Percentiles rank a stretch among this genome's conserved stretches.
Conservation (phyloP, 129 eudicot species). For the Chrysanthemum makinoi region DNA sequence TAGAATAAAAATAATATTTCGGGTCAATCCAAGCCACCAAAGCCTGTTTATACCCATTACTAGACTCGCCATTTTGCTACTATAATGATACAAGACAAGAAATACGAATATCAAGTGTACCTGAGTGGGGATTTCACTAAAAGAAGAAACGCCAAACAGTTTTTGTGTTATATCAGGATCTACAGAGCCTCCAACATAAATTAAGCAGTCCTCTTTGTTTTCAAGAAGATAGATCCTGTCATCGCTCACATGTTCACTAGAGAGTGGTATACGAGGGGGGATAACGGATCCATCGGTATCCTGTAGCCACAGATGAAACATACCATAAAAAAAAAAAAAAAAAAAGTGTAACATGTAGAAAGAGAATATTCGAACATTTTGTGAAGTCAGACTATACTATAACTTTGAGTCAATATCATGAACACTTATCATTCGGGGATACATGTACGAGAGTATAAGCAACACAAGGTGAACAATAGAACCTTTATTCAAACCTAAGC, state of each 20-base stretch:
- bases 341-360: background rate
- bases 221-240: slow-evolving; percentile 87
- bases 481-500: too few relatives aligned
- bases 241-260: slow-evolving; percentile 73
- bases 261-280: slow-evolving; percentile 66
- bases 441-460: too few relatives aligned
- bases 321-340: too few relatives aligned
- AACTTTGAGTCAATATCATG: slow-evolving; percentile 79
- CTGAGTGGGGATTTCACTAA: slow-evolving; percentile 40
- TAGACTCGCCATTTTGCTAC: too few relatives aligned
- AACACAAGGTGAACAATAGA: too few relatives aligned
- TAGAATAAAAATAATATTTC: too few relatives aligned
- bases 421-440: slow-evolving; percentile 83
- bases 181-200: slow-evolving; percentile 63
- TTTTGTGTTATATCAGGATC: slow-evolving; percentile 46
- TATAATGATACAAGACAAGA: too few relatives aligned
- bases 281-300: slow-evolving; percentile 56
- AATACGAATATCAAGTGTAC: background rate
- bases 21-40: too few relatives aligned
- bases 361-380: background rate
- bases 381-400: background rate
- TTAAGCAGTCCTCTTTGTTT: slow-evolving; percentile 75
- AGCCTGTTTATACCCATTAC: too few relatives aligned
- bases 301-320: slow-evolving; percentile 33
- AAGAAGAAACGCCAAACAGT: slow-evolving; percentile 64